These are phyloP conservation scores for Deinandra increscens DNA, from an alignment of 129 eudicot species.

Conservation along the genomic window DNA sequence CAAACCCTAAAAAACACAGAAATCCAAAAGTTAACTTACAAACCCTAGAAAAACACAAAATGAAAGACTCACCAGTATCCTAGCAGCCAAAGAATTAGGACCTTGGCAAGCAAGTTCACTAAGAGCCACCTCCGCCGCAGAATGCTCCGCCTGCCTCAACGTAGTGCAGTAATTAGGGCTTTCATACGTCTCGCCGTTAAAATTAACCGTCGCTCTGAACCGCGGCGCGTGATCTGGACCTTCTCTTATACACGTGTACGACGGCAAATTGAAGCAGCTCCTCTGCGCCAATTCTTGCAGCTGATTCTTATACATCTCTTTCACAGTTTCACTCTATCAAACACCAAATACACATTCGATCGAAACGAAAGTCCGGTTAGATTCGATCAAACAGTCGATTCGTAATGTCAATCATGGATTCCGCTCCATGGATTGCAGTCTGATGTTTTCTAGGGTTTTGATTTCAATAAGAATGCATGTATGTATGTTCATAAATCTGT, in stretches of 20 bases:
- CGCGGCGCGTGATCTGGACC: conserved; percentile 89
- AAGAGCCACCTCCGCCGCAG: conserved; percentile 77
- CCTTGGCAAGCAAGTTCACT: conserved; percentile 47
- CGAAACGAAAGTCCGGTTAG: conserved; percentile 4
- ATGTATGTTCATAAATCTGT: conserved; percentile 4
- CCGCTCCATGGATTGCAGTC: conserved; percentile 31
- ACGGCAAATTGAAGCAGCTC: conserved; percentile 71
- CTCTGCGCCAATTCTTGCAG: conserved; percentile 69
- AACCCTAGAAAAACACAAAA: conserved; percentile 6
- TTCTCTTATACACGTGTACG: conserved; percentile 61
- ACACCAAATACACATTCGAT: not conserved
- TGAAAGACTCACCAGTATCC: conserved; percentile 46
- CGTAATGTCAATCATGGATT: conserved; percentile 20
- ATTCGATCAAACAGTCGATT: not conserved
- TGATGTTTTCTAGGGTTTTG: conserved; percentile 28
- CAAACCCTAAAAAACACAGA: not conserved
- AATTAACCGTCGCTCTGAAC: conserved; percentile 66
- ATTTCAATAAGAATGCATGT: conserved; percentile 19
- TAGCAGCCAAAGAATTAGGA: conserved; percentile 60
- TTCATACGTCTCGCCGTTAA: conserved; percentile 64
- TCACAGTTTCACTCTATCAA: conserved; percentile 9
- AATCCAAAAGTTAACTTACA: not conserved
- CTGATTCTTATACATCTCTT: conserved; percentile 68
- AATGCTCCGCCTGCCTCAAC: conserved; percentile 69
- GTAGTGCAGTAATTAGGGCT: conserved; percentile 61